Evolutionary conservation across 2,329 filamentous ascomycete genomes (phyloP).

Genomic region (Colletotrichum filicis): DNA sequence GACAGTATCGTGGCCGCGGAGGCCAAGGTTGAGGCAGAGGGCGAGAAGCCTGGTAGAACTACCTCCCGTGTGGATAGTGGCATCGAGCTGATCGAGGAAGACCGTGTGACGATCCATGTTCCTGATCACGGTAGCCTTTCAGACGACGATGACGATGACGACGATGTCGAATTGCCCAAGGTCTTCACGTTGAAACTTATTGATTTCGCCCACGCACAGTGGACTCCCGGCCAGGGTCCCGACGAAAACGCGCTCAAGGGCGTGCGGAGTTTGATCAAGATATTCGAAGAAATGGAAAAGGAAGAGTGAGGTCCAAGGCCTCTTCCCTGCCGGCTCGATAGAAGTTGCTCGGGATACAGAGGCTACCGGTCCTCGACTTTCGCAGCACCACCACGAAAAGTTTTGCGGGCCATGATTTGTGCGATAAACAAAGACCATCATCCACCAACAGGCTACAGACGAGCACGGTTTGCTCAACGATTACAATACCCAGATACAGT

Average conservation of each 20-base stretch:
- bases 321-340: neutral
- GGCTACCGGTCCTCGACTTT: slow-evolving; percentile 2
- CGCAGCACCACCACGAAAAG: slow-evolving; percentile 2
- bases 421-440: slow-evolving; percentile 3
- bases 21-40: slow-evolving; percentile 26
- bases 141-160: slow-evolving; percentile 41
- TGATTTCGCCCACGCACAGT: slow-evolving; percentile 94
- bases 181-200: slow-evolving; percentile 89
- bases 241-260: slow-evolving; percentile 87
- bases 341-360: slow-evolving; percentile 7
- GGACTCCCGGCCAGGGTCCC: slow-evolving; percentile 82
- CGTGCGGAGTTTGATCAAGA: slow-evolving; percentile 75
- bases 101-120: slow-evolving; percentile 39
- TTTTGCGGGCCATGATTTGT: slow-evolving; percentile 21
- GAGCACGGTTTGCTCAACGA: slow-evolving; percentile 19
- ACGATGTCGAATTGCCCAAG: slow-evolving; percentile 64
- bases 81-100: slow-evolving; percentile 51
- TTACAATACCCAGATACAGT: slow-evolving; percentile 32
- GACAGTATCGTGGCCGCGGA: slow-evolving; percentile 55
- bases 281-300: slow-evolving; percentile 74
- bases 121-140: neutral
- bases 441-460: slow-evolving; percentile 20
- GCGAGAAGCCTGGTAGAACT: slow-evolving; percentile 39
- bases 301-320: slow-evolving; percentile 14
- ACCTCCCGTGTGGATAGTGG: slow-evolving; percentile 65